Evolutionary conservation across 2,329 filamentous ascomycete genomes (phyloP).

Genomic region (Dactylellina haptotyla): DNA sequence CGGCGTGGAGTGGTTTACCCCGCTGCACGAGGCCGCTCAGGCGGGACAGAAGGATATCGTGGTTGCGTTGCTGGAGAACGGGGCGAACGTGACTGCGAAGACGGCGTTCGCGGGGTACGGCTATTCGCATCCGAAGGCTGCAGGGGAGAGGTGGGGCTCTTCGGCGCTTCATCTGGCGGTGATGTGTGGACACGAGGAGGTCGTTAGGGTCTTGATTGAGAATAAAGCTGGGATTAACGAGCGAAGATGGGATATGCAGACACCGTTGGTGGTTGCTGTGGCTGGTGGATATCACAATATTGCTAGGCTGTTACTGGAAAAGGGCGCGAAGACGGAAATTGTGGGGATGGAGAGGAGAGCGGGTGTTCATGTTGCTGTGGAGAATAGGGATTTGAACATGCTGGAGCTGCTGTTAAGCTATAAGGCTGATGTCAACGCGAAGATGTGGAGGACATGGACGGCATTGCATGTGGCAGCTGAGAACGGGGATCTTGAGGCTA

Average conservation of each 20-base stretch:
- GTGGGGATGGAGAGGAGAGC: constrained; percentile 42
- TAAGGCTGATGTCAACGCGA: constrained; percentile 46
- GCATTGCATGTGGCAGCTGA: constrained; percentile 43
- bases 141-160: constrained; percentile 41
- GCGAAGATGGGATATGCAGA: constrained; percentile 45
- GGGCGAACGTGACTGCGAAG: constrained; percentile 34
- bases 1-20: constrained; percentile 42
- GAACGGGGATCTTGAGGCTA: constrained; percentile 18
- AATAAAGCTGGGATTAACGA: constrained; percentile 30
- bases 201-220: constrained; percentile 18
- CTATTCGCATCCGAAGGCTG: constrained; percentile 48
- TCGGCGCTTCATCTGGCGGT: constrained; percentile 35
- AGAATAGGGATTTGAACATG: constrained; percentile 35
- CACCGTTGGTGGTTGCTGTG: constrained; percentile 25
- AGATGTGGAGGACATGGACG: constrained; percentile 52
- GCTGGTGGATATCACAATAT: constrained; percentile 21
- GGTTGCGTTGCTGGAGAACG: constrained; percentile 13
- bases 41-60: constrained; percentile 16
- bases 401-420: constrained; percentile 35
- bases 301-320: constrained; percentile 20
- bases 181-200: constrained; percentile 16
- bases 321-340: constrained; percentile 35
- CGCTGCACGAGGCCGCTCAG: constrained; percentile 27
- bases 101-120: constrained; percentile 30
- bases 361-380: constrained; percentile 27